These are phyloP conservation scores for Penicillium tannophilum DNA, from an alignment of 495 filamentous ascomycete genomes.

Conservation along the genomic window DNA sequence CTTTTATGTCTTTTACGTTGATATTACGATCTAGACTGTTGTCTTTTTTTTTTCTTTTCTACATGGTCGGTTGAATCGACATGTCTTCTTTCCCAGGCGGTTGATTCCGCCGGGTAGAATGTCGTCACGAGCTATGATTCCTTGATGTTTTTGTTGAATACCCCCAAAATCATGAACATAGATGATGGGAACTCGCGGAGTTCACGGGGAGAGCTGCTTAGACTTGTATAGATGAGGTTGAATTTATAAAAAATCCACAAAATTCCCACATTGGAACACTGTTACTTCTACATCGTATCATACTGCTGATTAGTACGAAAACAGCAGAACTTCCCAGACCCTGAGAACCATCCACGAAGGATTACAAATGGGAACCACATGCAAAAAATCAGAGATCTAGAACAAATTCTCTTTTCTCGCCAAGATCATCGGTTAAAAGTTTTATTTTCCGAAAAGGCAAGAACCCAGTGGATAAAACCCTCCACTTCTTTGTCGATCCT, in stretches of 20 bases:
- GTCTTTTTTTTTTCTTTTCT: slow-evolving; percentile 12
- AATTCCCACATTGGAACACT: neutral
- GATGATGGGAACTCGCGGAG: slow-evolving; percentile 15
- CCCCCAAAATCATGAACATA: slow-evolving; percentile 20
- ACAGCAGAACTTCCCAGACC: slow-evolving; percentile 1
- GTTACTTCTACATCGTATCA: neutral
- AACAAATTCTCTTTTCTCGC: neutral
- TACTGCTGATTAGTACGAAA: neutral
- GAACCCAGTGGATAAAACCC: neutral
- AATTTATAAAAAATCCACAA: slow-evolving; percentile 11
- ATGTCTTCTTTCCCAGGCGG: slow-evolving; percentile 22
- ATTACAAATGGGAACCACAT: neutral
- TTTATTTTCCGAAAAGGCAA: neutral
- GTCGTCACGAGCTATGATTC: slow-evolving; percentile 36
- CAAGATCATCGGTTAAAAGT: neutral
- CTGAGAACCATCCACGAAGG: neutral
- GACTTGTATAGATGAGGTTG: slow-evolving; percentile 22
- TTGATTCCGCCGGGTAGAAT: slow-evolving; percentile 28
- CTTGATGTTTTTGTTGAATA: slow-evolving; percentile 27
- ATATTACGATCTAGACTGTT: slow-evolving; percentile 11
- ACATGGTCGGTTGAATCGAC: slow-evolving; percentile 40
- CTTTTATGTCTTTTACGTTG: slow-evolving; percentile 19
- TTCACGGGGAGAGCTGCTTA: slow-evolving; percentile 22
- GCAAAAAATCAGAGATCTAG: neutral
- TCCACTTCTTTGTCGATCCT: slow-evolving; percentile 4